Evolutionary conservation across 345 rosid genomes (phyloP).

Genomic region (Hibiscus tridactylites): DNA sequence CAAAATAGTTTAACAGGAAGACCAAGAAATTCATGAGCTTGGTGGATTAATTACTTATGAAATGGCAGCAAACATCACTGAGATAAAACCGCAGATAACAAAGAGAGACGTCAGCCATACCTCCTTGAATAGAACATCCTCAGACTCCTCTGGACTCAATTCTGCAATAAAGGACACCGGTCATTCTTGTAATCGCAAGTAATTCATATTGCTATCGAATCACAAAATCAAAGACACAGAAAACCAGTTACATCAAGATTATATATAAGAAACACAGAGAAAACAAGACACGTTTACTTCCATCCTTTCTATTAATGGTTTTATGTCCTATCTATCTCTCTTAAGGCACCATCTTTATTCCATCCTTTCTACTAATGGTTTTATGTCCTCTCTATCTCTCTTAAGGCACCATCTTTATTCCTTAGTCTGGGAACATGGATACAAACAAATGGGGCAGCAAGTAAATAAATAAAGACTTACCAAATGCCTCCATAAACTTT

Average conservation of each 20-base stretch:
- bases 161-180: constrained; percentile 37
- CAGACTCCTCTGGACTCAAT: constrained; percentile 90
- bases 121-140: constrained; percentile 99
- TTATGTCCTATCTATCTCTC: not conserved
- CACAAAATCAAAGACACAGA: not conserved
- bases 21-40: not conserved
- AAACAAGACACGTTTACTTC: not conserved
- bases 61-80: not conserved
- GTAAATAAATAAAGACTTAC: constrained; percentile 35
- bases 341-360: too few relatives aligned
- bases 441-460: not conserved
- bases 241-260: not conserved
- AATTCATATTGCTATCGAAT: not conserved
- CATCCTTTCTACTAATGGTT: too few relatives aligned
- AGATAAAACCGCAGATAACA: not conserved
- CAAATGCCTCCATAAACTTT: constrained; percentile 73
- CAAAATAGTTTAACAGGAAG: not conserved
- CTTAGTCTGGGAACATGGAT: not conserved
- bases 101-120: constrained; percentile 23
- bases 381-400: not conserved
- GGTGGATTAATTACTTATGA: not conserved
- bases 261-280: not conserved
- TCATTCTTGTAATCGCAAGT: constrained; percentile 9
- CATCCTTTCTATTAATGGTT: not conserved
- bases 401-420: not conserved